These are phyloP conservation scores for Pythium brachiatum DNA, from an alignment of 352 stramenopile genomes.

Conservation along the genomic window DNA sequence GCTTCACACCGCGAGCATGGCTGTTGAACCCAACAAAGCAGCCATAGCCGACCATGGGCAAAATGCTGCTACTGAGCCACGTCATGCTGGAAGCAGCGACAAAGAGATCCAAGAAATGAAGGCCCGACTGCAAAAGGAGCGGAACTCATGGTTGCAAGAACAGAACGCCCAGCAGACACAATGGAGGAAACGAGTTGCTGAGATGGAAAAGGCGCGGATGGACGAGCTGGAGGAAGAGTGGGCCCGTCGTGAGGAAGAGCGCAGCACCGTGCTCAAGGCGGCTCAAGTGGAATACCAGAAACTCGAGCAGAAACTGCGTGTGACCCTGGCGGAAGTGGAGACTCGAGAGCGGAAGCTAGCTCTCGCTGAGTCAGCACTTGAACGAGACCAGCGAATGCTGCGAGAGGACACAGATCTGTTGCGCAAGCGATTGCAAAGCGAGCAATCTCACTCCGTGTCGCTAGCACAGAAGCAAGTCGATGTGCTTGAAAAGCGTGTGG, in stretches of 20 bases:
- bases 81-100: background rate
- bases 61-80: no score
- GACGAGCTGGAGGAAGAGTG: constrained; percentile 76
- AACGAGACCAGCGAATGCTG: constrained; percentile 54
- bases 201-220: constrained; percentile 65
- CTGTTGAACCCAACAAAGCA: no score
- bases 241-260: constrained; percentile 73
- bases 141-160: constrained; percentile 42
- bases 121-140: constrained; percentile 34
- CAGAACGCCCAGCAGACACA: constrained; percentile 46
- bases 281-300: constrained; percentile 69
- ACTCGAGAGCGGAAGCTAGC: constrained; percentile 55
- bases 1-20: background rate
- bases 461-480: constrained; percentile 60
- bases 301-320: constrained; percentile 57
- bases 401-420: constrained; percentile 58
- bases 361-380: constrained; percentile 44
- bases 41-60: no score
- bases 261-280: constrained; percentile 43
- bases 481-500: constrained; percentile 42
- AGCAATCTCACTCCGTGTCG: constrained; percentile 50
- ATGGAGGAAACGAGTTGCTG: constrained; percentile 53
- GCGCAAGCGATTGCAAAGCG: constrained; percentile 54
- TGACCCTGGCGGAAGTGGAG: constrained; percentile 57
- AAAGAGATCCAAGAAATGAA: constrained; percentile 31